A percentile compares a stretch with the other conserved stretches of the same genome.
These are phyloP conservation scores for Phytopythium cucurbitacearum DNA, from an alignment of 352 stramenopile species.

Conservation along the genomic window DNA sequence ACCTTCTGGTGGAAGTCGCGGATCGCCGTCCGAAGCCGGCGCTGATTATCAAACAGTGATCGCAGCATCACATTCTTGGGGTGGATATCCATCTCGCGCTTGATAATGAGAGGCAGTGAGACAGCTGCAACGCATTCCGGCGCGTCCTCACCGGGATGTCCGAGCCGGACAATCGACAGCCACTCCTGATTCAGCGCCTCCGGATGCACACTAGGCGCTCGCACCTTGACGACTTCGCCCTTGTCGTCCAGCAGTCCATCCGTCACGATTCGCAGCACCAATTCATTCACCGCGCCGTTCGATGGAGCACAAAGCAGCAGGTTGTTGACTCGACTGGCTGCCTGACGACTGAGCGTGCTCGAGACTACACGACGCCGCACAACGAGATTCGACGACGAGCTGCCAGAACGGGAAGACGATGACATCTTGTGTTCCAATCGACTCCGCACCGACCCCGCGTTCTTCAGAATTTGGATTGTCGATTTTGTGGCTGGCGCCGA, in stretches of 20 bases:
- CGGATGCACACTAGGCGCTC: slow-evolving; percentile 62
- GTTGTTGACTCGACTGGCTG: slow-evolving; percentile 41
- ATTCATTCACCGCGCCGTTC: slow-evolving; percentile 88
- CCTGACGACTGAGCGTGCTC: slow-evolving; percentile 16
- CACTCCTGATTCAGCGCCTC: slow-evolving; percentile 37
- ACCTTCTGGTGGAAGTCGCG: slow-evolving; percentile 69
- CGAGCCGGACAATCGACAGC: slow-evolving; percentile 78
- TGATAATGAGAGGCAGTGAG: slow-evolving; percentile 79
- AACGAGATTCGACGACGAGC: slow-evolving; percentile 27
- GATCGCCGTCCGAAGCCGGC: slow-evolving; percentile 58
- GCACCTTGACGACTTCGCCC: slow-evolving; percentile 48
- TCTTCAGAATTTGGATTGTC: slow-evolving; percentile 68
- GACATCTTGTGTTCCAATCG: slow-evolving; percentile 68
- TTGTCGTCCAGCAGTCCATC: slow-evolving; percentile 71
- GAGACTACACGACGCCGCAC: slow-evolving; percentile 47
- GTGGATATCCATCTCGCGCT: slow-evolving; percentile 74
- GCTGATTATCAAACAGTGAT: slow-evolving; percentile 57
- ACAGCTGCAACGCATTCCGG: slow-evolving; percentile 68
- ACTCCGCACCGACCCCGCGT: slow-evolving; percentile 39
- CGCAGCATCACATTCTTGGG: slow-evolving; percentile 72
- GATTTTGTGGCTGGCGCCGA: slow-evolving; percentile 26
- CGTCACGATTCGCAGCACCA: slow-evolving; percentile 84
- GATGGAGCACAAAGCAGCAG: slow-evolving; percentile 87
- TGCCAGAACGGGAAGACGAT: slow-evolving; percentile 5
- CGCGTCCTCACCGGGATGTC: slow-evolving; percentile 72